phyloP scores from a whole-genome alignment of 2,329 filamentous ascomycete species.

The Penicillium sp. region DNA sequence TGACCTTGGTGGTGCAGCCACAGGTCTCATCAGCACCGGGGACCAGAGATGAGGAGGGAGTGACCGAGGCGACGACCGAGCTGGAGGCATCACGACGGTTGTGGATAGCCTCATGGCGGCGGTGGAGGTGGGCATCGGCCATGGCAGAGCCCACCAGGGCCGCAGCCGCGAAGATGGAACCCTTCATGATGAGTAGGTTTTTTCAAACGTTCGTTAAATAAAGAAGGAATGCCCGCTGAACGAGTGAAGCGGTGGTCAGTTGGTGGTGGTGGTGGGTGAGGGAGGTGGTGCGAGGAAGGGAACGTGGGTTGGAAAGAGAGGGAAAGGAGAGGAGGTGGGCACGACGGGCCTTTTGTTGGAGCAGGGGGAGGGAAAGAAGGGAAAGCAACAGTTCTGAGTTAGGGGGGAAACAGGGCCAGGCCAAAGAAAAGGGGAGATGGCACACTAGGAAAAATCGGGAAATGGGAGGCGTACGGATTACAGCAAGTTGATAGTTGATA shows the following conservation, averaged over 20 bases:
- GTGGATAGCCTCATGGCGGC: conserved; percentile 59
- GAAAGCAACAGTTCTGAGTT: conserved; percentile 13
- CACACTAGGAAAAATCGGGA: conserved; percentile 16
- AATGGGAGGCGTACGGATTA: neutral
- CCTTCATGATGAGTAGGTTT: conserved; percentile 67
- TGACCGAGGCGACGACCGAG: conserved; percentile 15
- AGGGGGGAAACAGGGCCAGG: conserved; percentile 10
- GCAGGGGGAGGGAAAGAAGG: conserved; percentile 5
- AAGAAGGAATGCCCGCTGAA: conserved; percentile 82
- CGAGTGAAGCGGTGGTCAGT: conserved; percentile 51
- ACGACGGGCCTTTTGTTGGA: conserved; percentile 31
- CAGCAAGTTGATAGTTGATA: neutral
- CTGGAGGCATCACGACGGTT: conserved; percentile 51
- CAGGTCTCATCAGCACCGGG: conserved; percentile 53
- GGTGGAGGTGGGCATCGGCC: conserved; percentile 60
- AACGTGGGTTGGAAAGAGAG: conserved; percentile 17
- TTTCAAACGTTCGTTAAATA: conserved; percentile 18
- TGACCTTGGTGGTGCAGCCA: conserved; percentile 74
- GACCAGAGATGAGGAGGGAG: conserved; percentile 11
- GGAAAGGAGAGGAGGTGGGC: conserved; percentile 20
- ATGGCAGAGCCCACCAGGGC: conserved; percentile 54
- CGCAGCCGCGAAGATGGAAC: conserved; percentile 62
- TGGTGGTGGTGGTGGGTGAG: neutral
- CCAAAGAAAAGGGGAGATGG: conserved; percentile 9
- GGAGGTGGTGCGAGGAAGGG: conserved; percentile 7